These are phyloP conservation scores for Lactarius indigo DNA, from an alignment of 768 basidiomycete genomes.

Conservation along the genomic window DNA sequence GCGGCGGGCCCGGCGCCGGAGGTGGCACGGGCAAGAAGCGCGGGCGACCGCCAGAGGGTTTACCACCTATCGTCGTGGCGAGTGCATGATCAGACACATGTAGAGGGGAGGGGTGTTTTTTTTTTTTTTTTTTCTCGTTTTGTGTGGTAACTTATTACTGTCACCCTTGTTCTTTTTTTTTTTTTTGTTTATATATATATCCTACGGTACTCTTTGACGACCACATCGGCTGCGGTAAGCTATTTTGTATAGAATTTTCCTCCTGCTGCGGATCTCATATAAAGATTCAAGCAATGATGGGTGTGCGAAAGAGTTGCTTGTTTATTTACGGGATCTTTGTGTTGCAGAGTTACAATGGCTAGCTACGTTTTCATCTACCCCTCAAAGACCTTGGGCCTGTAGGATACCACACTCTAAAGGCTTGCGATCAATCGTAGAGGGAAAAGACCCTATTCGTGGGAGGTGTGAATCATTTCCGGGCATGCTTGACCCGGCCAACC, in stretches of 20 bases:
- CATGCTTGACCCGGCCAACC: too few species aligned
- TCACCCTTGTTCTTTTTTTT: slow-evolving; percentile 1
- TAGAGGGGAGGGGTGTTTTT: not conserved
- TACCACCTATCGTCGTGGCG: slow-evolving; percentile 33
- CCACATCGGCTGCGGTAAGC: slow-evolving; percentile 3
- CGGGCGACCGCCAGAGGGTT: slow-evolving; percentile 26
- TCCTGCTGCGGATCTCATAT: not conserved
- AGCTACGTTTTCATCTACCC: not conserved
- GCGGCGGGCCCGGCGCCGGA: not conserved
- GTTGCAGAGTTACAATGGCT: not conserved
- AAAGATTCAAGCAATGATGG: not conserved
- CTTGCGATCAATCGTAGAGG: not conserved
- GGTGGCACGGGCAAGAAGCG: slow-evolving; percentile 24
- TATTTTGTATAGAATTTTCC: not conserved
- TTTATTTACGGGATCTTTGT: not conserved
- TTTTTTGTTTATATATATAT: slow-evolving; percentile 17
- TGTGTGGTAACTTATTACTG: slow-evolving; percentile 22
- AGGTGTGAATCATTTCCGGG: too few species aligned
- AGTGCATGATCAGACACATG: slow-evolving; percentile 27
- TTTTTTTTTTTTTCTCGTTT: not conserved
- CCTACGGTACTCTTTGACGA: slow-evolving; percentile 8
- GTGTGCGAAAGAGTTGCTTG: not conserved
- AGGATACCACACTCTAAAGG: not conserved
- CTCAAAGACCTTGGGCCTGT: not conserved
- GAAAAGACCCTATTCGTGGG: not conserved